phyloP scores from a whole-genome alignment of 495 filamentous ascomycete genomes.

The Articulospora tetracladia region DNA sequence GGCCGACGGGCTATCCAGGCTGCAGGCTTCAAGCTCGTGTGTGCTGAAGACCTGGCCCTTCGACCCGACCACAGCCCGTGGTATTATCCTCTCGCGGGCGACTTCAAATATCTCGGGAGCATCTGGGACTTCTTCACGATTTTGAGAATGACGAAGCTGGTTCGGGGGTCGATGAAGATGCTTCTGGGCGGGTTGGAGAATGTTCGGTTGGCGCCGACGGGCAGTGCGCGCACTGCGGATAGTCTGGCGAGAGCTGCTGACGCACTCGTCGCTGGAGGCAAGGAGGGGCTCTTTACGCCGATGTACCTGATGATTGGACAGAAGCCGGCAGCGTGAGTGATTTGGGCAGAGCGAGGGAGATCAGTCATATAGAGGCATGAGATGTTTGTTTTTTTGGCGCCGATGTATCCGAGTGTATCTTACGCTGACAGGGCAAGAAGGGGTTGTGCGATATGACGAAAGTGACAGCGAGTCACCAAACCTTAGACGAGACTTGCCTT shows the following conservation, averaged over 20 bases:
- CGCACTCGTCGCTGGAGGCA: slow-evolving; percentile 81
- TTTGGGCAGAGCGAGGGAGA: no score
- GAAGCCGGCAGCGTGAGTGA: no score
- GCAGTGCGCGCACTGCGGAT: slow-evolving; percentile 95
- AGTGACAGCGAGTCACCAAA: no score
- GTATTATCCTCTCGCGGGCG: slow-evolving; percentile 88
- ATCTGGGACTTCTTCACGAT: slow-evolving; percentile 80
- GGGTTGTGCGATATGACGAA: no score
- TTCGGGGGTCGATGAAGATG: slow-evolving; percentile 69
- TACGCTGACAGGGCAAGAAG: no score
- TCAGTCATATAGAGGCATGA: no score
- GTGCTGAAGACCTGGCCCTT: slow-evolving; percentile 85
- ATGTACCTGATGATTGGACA: slow-evolving; percentile 98
- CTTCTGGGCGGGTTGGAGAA: slow-evolving; percentile 76
- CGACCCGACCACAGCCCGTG: slow-evolving; percentile 74
- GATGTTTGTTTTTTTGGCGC: no score
- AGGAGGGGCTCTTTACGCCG: slow-evolving; percentile 91
- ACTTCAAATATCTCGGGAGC: slow-evolving; percentile 73
- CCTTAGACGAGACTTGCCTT: no score
- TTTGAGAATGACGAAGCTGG: slow-evolving; percentile 84
- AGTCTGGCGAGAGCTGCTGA: slow-evolving; percentile 79
- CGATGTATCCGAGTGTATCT: no score
- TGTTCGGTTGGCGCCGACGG: slow-evolving; percentile 67
- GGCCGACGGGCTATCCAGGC: slow-evolving; percentile 81
- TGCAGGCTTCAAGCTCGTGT: slow-evolving; percentile 79